phyloP scores from a whole-genome alignment of 2,329 filamentous ascomycete genomes.

The Trichothecium sympodiale region DNA sequence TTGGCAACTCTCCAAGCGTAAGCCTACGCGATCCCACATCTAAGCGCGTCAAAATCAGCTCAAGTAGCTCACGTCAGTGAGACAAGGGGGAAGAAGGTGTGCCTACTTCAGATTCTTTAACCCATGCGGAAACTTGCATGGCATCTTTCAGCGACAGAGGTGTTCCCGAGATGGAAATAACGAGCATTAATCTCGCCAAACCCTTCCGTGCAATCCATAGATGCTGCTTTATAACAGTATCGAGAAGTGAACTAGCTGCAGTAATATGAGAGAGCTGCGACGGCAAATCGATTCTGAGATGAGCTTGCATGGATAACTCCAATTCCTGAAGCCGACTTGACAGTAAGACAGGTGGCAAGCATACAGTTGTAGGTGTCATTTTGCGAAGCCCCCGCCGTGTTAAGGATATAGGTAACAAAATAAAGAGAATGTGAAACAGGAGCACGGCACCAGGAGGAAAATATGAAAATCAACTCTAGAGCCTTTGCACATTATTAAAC shows the following conservation, averaged over 20 bases:
- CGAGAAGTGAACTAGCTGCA: conserved; percentile 13
- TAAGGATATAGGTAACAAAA: background rate
- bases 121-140: conserved; percentile 6
- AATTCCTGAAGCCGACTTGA: conserved; percentile 7
- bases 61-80: background rate
- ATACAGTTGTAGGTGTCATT: background rate
- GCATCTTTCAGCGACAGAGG: conserved; percentile 6
- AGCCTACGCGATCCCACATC: conserved; percentile 19
- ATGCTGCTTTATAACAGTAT: conserved; percentile 10
- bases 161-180: conserved; percentile 11
- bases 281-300: conserved; percentile 16
- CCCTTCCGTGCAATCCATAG: conserved; percentile 22
- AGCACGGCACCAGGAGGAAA: too few species aligned
- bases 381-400: background rate
- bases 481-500: too few species aligned
- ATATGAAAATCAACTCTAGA: too few species aligned
- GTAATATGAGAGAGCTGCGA: conserved; percentile 3
- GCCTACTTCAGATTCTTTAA: conserved; percentile 17
- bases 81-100: too few species aligned
- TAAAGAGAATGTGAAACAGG: too few species aligned
- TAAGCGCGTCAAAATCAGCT: conserved; percentile 4
- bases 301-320: conserved; percentile 13
- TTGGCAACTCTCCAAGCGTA: conserved; percentile 12
- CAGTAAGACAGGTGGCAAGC: background rate
- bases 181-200: conserved; percentile 17